Evolutionary conservation across 208 protist genomes (phyloP).

Genomic region (Wallacemonas sp.): DNA sequence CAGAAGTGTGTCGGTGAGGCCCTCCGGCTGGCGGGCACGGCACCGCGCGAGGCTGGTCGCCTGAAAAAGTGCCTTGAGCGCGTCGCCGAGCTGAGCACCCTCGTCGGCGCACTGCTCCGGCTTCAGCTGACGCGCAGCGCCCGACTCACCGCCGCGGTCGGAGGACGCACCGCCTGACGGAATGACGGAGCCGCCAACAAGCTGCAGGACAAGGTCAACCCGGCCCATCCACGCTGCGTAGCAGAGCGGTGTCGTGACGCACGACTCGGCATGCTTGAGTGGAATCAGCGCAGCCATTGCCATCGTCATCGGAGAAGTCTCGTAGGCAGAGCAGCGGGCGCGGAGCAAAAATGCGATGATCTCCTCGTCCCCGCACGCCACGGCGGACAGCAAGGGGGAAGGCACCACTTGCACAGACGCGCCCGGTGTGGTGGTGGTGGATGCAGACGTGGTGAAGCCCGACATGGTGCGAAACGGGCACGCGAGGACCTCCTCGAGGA

Average conservation of each 20-base stretch:
- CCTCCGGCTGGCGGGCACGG: not conserved
- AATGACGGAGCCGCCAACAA: slow-evolving; percentile 20
- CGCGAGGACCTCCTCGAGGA: slow-evolving; percentile 39
- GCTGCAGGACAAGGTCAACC: slow-evolving; percentile 35
- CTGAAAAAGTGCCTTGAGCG: slow-evolving; percentile 44
- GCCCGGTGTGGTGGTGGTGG: not conserved
- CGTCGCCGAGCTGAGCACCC: slow-evolving; percentile 31
- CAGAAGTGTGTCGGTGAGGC: slow-evolving; percentile 22
- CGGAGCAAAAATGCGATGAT: slow-evolving; percentile 48
- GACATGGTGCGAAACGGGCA: slow-evolving; percentile 17
- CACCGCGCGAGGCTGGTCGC: slow-evolving; percentile 15
- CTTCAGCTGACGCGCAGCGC: not conserved
- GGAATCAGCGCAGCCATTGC: slow-evolving; percentile 17
- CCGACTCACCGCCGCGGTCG: not conserved
- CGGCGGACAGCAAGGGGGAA: slow-evolving; percentile 33
- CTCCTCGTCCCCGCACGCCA: slow-evolving; percentile 28
- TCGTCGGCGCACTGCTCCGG: slow-evolving; percentile 16
- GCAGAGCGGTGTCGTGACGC: slow-evolving; percentile 48
- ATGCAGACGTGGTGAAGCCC: not conserved
- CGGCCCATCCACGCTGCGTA: slow-evolving; percentile 56
- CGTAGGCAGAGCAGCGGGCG: slow-evolving; percentile 33
- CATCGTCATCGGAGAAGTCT: slow-evolving; percentile 8
- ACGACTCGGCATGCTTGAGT: slow-evolving; percentile 24
- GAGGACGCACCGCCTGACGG: not conserved
- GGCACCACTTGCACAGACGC: not conserved